Conservation (phyloP, 2,329 filamentous ascomycete species). For the Tolypocladium capitatum region DNA sequence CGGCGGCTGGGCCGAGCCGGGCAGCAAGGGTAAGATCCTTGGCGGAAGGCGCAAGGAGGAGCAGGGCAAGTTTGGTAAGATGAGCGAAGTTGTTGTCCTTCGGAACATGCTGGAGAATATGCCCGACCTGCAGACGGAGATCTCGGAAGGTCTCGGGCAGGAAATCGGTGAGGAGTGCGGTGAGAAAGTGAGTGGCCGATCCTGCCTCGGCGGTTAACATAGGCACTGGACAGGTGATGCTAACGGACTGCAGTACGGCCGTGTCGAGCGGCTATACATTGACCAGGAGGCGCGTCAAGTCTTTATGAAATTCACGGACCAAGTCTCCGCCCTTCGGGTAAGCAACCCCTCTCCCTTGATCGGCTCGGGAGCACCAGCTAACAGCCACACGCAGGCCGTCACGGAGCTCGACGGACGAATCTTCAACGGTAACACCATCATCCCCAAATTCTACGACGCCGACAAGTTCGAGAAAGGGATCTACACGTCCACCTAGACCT, state of each 20-base stretch:
- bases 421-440: conserved; percentile 77
- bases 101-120: conserved; percentile 78
- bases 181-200: conserved; percentile 43
- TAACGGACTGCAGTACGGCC: conserved; percentile 50
- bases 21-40: conserved; percentile 64
- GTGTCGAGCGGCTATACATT: conserved; percentile 68
- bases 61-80: conserved; percentile 47
- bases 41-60: conserved; percentile 50
- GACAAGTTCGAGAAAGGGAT: conserved; percentile 68
- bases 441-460: conserved; percentile 67
- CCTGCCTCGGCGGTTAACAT: too few relatives aligned
- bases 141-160: conserved; percentile 65
- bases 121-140: conserved; percentile 61
- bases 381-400: conserved; percentile 49
- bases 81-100: conserved; percentile 73
- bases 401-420: conserved; percentile 77
- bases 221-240: neutral
- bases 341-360: conserved; percentile 20
- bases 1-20: conserved; percentile 60
- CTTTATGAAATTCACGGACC: conserved; percentile 85
- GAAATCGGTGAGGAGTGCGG: conserved; percentile 93
- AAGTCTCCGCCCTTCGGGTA: conserved; percentile 72
- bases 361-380: neutral
- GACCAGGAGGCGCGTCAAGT: conserved; percentile 54
- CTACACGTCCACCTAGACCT: conserved; percentile 18